Percentiles rank a stretch among this genome's conserved stretches.
Conservation (phyloP, 306 rosid species). For the Cucurbita moschata region DNA sequence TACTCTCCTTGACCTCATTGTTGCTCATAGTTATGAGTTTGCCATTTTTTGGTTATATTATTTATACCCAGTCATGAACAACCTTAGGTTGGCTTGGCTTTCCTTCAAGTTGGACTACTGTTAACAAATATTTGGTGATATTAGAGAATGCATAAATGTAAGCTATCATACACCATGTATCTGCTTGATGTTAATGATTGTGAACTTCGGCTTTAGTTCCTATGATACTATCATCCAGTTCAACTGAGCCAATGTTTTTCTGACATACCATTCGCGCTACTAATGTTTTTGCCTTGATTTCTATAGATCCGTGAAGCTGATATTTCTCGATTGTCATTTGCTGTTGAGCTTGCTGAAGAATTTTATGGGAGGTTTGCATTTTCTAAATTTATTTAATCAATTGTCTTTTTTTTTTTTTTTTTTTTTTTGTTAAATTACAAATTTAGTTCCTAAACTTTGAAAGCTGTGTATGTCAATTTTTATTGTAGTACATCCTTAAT, state of each 20-base stretch:
- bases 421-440: background rate
- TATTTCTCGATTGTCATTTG: slow-evolving; percentile 86
- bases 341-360: slow-evolving; percentile 99
- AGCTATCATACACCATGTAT: background rate
- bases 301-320: slow-evolving; percentile 95
- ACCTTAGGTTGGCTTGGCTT: background rate
- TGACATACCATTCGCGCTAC: background rate
- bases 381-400: background rate
- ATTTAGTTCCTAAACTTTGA: background rate
- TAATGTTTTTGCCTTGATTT: slow-evolving; percentile 16
- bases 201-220: background rate
- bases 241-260: background rate
- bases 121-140: no score
- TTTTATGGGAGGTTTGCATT: slow-evolving; percentile 83
- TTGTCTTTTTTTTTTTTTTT: background rate
- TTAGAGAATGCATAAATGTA: background rate
- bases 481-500: background rate
- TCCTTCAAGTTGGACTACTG: background rate
- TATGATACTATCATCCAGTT: background rate
- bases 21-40: background rate
- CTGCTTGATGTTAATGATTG: background rate
- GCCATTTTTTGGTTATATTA: background rate
- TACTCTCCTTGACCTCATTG: background rate
- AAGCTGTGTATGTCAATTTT: background rate
- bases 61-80: background rate